Evolutionary conservation across 352 stramenopile genomes (phyloP).

Genomic region (Phytophthora megakarya): DNA sequence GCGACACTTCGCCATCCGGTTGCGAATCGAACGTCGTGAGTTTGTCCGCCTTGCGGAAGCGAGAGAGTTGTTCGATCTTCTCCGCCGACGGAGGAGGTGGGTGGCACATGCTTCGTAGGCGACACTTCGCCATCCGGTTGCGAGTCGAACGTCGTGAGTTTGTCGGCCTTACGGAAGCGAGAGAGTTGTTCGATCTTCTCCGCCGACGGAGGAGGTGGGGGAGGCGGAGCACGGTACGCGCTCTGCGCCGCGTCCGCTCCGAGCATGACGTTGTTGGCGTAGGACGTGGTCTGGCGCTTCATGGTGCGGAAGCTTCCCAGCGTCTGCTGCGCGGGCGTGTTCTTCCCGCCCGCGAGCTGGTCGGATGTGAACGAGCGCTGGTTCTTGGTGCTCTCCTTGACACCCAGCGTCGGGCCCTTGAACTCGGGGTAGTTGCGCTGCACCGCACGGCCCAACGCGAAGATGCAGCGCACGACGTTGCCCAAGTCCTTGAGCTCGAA

Average conservation of each 20-base stretch:
- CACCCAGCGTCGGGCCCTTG: constrained; percentile 71
- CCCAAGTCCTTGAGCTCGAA: constrained; percentile 90
- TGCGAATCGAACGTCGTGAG: constrained; percentile 31
- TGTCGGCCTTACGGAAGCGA: constrained; percentile 51
- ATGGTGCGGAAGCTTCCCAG: constrained; percentile 79
- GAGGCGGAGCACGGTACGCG: constrained; percentile 59
- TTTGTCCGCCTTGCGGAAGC: constrained; percentile 51
- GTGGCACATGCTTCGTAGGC: constrained; percentile 29
- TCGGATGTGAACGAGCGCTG: constrained; percentile 70
- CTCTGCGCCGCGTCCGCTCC: constrained; percentile 65
- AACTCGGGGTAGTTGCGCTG: constrained; percentile 80
- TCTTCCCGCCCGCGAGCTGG: constrained; percentile 65
- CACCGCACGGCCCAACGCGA: constrained; percentile 71
- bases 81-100: constrained; percentile 68
- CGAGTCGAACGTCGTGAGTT: constrained; percentile 29
- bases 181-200: constrained; percentile 77
- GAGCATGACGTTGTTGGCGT: constrained; percentile 77
- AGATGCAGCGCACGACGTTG: constrained; percentile 81
- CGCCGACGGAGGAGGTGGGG: constrained; percentile 68
- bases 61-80: constrained; percentile 72
- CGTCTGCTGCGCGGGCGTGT: constrained; percentile 65
- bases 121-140: constrained; percentile 36
- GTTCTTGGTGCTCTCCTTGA: constrained; percentile 85
- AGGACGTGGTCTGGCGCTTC: constrained; percentile 53
- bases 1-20: constrained; percentile 33